A percentile compares a stretch with the other conserved stretches of the same genome.
These are phyloP conservation scores for Bjerkandera adusta DNA, from an alignment of 1,284 basidiomycete genomes.

Conservation along the genomic window DNA sequence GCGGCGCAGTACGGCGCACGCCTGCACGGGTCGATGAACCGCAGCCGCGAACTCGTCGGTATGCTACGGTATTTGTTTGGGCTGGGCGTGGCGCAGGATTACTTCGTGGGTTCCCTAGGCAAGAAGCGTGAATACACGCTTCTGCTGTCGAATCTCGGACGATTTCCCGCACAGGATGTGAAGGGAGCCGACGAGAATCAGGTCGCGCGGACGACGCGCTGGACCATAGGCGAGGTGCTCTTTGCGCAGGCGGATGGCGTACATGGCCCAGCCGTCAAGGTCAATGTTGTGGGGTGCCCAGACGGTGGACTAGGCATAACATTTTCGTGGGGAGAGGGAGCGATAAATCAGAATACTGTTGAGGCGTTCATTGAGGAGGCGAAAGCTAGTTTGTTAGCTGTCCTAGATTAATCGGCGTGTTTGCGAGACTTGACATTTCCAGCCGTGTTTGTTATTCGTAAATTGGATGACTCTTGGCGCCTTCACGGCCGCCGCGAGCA, in stretches of 20 bases:
- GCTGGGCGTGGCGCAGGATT: constrained; percentile 22
- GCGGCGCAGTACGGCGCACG: constrained; percentile 21
- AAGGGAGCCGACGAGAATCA: constrained; percentile 25
- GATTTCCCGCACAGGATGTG: constrained; percentile 1
- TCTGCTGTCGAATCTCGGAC: constrained; percentile 34
- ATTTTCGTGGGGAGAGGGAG: constrained; percentile 34
- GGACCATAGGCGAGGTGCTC: constrained; percentile 22
- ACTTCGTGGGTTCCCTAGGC: constrained; percentile 29
- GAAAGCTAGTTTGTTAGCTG: constrained; percentile 4
- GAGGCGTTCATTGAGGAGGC: constrained; percentile 30
- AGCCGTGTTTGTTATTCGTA: too few species aligned
- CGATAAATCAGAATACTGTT: constrained; percentile 28
- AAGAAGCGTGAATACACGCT: constrained; percentile 29
- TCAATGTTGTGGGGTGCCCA: constrained; percentile 34
- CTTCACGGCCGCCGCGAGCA: too few species aligned
- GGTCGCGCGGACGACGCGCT: constrained; percentile 24
- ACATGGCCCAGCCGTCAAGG: constrained; percentile 33
- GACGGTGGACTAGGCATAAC: constrained; percentile 32
- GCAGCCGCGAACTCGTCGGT: constrained; percentile 28
- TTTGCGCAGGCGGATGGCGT: constrained; percentile 34
- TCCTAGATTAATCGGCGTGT: too few species aligned
- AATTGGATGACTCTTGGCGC: too few species aligned
- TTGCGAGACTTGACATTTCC: too few species aligned
- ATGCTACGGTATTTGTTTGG: constrained; percentile 27
- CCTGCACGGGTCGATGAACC: constrained; percentile 22